Percentiles rank a stretch among this genome's conserved stretches.
Conservation (phyloP, 345 rosid species). For the Luvunga scandens region DNA sequence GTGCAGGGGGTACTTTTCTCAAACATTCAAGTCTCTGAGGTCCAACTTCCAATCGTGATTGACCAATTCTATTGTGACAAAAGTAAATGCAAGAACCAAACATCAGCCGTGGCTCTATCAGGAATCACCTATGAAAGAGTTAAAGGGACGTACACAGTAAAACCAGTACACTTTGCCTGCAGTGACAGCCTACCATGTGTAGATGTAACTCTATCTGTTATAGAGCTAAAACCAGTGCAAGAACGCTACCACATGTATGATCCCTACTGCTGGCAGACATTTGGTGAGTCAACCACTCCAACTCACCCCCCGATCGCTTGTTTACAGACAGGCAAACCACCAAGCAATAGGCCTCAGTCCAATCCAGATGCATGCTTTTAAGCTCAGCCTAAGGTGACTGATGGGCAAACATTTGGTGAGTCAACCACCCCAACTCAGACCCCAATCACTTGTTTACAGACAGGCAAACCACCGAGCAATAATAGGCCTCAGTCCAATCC, state of each 20-base stretch:
- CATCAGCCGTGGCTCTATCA: constrained; percentile 77
- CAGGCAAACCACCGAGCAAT: constrained; percentile 79
- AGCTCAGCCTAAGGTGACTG: constrained; percentile 24
- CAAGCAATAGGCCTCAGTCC: constrained; percentile 61
- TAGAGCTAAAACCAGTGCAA: constrained; percentile 70
- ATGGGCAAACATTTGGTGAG: constrained; percentile 75
- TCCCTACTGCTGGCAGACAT: constrained; percentile 96
- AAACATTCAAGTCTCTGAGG: constrained; percentile 86
- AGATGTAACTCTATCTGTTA: constrained; percentile 67
- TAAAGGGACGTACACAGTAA: constrained; percentile 85
- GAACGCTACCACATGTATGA: constrained; percentile 67
- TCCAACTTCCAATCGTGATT: constrained; percentile 83
- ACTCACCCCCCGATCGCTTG: constrained; percentile 85
- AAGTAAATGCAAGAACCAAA: constrained; percentile 65
- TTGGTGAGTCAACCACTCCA: constrained; percentile 73
- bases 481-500: constrained; percentile 58
- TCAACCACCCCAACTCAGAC: constrained; percentile 72
- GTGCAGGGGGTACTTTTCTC: constrained; percentile 88
- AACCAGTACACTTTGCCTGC: constrained; percentile 90
- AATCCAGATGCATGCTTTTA: constrained; percentile 56
- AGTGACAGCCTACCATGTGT: constrained; percentile 81
- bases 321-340: constrained; percentile 80
- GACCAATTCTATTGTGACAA: constrained; percentile 94
- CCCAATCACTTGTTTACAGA: constrained; percentile 75
- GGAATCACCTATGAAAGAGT: constrained; percentile 84